These are phyloP conservation scores for Raffaelea arxii DNA, from an alignment of 2,329 filamentous ascomycete species.

Conservation along the genomic window DNA sequence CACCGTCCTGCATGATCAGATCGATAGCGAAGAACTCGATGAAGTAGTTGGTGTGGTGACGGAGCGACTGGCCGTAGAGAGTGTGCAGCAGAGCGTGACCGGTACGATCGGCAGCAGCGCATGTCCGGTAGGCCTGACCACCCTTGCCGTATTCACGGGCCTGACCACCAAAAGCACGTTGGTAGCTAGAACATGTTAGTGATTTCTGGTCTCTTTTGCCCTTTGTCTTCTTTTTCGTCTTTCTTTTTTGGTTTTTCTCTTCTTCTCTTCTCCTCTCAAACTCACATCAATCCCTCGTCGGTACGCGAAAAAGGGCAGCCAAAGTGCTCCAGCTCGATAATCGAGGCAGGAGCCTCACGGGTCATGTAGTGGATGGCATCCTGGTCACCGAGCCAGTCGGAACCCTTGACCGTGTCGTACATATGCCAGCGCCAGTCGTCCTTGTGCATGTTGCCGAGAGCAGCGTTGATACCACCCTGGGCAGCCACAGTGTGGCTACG, in stretches of 20 bases:
- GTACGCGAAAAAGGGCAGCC: conserved; percentile 95
- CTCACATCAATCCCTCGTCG: conserved; percentile 87
- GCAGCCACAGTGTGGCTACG: conserved; percentile 76
- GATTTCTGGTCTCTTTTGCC: too few relatives aligned
- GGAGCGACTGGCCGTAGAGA: conserved; percentile 91
- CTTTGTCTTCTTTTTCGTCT: not conserved
- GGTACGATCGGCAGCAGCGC: conserved; percentile 90
- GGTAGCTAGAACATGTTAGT: conserved; percentile 51
- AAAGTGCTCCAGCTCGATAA: conserved; percentile 94
- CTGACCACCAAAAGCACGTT: conserved; percentile 96
- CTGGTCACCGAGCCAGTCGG: conserved; percentile 94
- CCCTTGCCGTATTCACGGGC: conserved; percentile 93
- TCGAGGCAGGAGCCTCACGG: conserved; percentile 79
- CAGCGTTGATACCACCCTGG: conserved; percentile 79
- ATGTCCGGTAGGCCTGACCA: conserved; percentile 95
- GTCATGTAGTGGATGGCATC: conserved; percentile 99
- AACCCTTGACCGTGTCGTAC: conserved; percentile 98
- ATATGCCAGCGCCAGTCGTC: conserved; percentile 99
- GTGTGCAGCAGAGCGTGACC: conserved; percentile 97
- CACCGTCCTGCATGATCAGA: conserved; percentile 93
- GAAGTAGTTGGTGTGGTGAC: conserved; percentile 99
- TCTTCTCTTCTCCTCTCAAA: conserved; percentile 6
- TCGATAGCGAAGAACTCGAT: conserved; percentile 98
- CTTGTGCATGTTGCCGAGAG: conserved; percentile 91
- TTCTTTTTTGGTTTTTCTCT: not conserved